Percentiles rank a stretch among this genome's conserved stretches.
Conservation (phyloP, 768 basidiomycete species). For the Boletus vermiculosoides region DNA sequence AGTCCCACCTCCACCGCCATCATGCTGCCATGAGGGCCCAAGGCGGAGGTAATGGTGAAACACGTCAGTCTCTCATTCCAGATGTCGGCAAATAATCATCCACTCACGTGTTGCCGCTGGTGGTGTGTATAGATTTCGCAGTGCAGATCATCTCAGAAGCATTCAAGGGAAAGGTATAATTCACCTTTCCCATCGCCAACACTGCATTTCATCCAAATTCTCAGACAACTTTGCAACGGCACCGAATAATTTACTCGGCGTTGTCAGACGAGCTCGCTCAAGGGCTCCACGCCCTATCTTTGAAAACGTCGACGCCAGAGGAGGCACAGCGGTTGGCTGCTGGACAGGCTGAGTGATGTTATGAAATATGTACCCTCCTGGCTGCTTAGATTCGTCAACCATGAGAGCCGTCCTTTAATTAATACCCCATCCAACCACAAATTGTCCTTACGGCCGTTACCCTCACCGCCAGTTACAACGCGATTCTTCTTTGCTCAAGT, state of each 20-base stretch:
- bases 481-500: slow-evolving; percentile 21
- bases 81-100: slow-evolving; percentile 11
- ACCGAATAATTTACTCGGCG: slow-evolving; percentile 73
- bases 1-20: slow-evolving; percentile 84
- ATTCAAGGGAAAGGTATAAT: slow-evolving; percentile 70
- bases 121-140: slow-evolving; percentile 60
- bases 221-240: slow-evolving; percentile 75
- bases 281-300: slow-evolving; percentile 75
- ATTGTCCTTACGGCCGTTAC: slow-evolving; percentile 19
- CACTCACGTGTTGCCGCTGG: slow-evolving; percentile 26
- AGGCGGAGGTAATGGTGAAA: slow-evolving; percentile 69
- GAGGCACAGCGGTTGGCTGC: slow-evolving; percentile 37
- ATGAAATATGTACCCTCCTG: slow-evolving; percentile 19
- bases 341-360: slow-evolving; percentile 23
- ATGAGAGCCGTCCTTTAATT: slow-evolving; percentile 31
- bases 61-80: slow-evolving; percentile 56
- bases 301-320: slow-evolving; percentile 68
- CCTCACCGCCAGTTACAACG: slow-evolving; percentile 12
- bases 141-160: slow-evolving; percentile 68
- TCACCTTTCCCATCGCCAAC: slow-evolving; percentile 2
- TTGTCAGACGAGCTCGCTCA: slow-evolving; percentile 67
- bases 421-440: slow-evolving; percentile 25
- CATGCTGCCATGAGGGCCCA: slow-evolving; percentile 77
- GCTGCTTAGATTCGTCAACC: slow-evolving; percentile 26
- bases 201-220: slow-evolving; percentile 14